Conservation (phyloP, 768 basidiomycete genomes). For the Dendrothele bispora region DNA sequence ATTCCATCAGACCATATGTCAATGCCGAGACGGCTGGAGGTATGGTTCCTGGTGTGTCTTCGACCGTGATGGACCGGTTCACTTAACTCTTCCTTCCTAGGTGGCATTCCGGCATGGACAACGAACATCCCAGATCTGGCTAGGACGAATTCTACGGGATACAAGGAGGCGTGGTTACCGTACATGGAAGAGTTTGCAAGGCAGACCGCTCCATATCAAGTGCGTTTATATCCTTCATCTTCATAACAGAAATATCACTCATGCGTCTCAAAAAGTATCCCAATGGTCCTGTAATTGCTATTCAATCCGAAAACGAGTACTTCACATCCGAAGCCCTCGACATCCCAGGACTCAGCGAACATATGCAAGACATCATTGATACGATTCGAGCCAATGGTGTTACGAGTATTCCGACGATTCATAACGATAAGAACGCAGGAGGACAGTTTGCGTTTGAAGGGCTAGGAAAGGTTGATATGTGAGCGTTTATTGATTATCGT, state of each 20-base stretch:
- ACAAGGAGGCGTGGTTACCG: constrained; percentile 51
- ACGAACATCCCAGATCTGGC: constrained; percentile 50
- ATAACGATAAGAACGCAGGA: constrained; percentile 31
- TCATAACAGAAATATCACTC: neutral
- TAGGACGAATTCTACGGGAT: constrained; percentile 61
- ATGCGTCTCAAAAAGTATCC: neutral
- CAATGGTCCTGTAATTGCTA: constrained; percentile 20
- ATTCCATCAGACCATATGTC: constrained; percentile 41
- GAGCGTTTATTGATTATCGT: too few species aligned
- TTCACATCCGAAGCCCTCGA: constrained; percentile 23
- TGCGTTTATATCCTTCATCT: constrained; percentile 9
- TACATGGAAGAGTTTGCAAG: constrained; percentile 30
- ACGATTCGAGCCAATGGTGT: constrained; percentile 34
- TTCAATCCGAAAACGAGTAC: constrained; percentile 51
- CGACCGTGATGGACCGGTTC: too few species aligned
- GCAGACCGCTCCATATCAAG: constrained; percentile 32
- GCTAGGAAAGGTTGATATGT: constrained; percentile 36
- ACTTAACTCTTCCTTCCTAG: constrained; percentile 10
- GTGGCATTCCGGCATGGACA: constrained; percentile 50
- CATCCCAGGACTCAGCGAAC: constrained; percentile 33
- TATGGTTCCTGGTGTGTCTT: constrained; percentile 19
- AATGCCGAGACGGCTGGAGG: constrained; percentile 71
- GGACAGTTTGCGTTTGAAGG: constrained; percentile 29
- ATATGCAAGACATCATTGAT: constrained; percentile 45
- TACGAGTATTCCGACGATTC: constrained; percentile 35